Conservation (phyloP, 1,284 basidiomycete species). For the Irpex sp. region DNA sequence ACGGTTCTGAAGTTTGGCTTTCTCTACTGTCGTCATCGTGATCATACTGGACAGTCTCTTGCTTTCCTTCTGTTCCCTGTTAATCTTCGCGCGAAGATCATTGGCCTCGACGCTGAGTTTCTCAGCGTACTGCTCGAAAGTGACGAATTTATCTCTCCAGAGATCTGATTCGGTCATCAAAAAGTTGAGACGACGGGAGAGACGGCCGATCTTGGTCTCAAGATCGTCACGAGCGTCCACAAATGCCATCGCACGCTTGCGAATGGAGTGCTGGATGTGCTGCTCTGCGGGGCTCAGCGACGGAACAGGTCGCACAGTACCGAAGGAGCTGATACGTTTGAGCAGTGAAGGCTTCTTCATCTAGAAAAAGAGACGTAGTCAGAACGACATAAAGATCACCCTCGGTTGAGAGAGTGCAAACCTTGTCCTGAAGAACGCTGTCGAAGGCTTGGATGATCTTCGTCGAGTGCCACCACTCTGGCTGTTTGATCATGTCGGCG, state of each 20-base stretch:
- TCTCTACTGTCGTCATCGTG: slow-evolving; percentile 72
- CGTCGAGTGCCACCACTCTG: slow-evolving; percentile 91
- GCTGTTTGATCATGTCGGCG: slow-evolving; percentile 82
- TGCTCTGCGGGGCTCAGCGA: slow-evolving; percentile 77
- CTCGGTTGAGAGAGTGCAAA: slow-evolving; percentile 28
- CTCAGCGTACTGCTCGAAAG: slow-evolving; percentile 90
- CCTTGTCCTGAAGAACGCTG: slow-evolving; percentile 82
- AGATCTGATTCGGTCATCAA: slow-evolving; percentile 87
- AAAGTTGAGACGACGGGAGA: slow-evolving; percentile 82
- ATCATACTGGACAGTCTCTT: slow-evolving; percentile 77
- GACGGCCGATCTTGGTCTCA: slow-evolving; percentile 84
- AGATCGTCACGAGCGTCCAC: slow-evolving; percentile 91
- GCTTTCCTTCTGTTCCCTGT: slow-evolving; percentile 85
- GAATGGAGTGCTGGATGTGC: slow-evolving; percentile 80
- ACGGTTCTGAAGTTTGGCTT: slow-evolving; percentile 71
- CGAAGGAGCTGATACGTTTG: slow-evolving; percentile 80
- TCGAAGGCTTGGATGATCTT: slow-evolving; percentile 89
- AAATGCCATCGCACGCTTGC: slow-evolving; percentile 86
- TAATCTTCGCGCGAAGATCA: slow-evolving; percentile 78
- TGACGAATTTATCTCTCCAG: slow-evolving; percentile 89
- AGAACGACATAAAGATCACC: slow-evolving; percentile 12
- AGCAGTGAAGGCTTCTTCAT: slow-evolving; percentile 87
- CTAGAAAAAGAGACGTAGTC: slow-evolving; percentile 33
- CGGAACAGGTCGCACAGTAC: slow-evolving; percentile 65
- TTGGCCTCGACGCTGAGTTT: slow-evolving; percentile 81